Conservation (phyloP, 306 rosid genomes). For the Sicyos edulis region DNA sequence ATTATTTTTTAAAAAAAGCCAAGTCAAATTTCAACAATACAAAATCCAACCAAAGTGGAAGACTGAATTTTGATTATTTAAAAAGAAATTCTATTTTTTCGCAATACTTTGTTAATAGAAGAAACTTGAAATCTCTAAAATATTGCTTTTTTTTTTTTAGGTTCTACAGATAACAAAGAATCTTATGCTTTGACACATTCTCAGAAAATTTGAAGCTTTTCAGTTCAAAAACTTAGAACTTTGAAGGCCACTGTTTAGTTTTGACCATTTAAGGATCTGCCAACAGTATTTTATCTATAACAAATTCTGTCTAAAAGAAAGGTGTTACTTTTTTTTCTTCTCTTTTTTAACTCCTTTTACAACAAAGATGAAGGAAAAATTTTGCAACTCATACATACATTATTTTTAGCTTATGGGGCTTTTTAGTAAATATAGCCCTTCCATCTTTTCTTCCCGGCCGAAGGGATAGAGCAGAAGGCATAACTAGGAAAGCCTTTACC, state of each 20-base stretch:
- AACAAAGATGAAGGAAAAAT: background rate
- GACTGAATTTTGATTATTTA: too few relatives aligned
- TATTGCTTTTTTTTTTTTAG: too few relatives aligned
- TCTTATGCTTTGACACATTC: background rate
- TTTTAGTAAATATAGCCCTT: slow-evolving; percentile 3
- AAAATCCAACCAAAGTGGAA: too few relatives aligned
- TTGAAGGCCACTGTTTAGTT: background rate
- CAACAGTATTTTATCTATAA: background rate
- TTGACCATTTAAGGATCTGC: background rate
- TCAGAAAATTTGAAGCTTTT: background rate
- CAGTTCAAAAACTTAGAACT: background rate
- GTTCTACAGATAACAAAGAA: slow-evolving; percentile 10
- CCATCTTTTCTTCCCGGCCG: background rate
- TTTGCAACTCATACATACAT: background rate
- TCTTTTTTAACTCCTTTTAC: slow-evolving; percentile 10
- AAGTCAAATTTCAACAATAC: too few relatives aligned
- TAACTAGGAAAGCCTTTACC: background rate
- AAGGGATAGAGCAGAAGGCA: background rate
- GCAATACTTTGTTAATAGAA: too few relatives aligned
- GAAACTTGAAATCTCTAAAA: too few relatives aligned
- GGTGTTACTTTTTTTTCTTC: background rate
- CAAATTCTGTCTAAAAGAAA: background rate
- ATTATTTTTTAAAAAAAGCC: too few relatives aligned
- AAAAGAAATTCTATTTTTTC: too few relatives aligned
- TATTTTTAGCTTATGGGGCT: background rate